Evolutionary conservation across 1,284 basidiomycete genomes (phyloP).

Genomic region (Ceratobasidium sp.): DNA sequence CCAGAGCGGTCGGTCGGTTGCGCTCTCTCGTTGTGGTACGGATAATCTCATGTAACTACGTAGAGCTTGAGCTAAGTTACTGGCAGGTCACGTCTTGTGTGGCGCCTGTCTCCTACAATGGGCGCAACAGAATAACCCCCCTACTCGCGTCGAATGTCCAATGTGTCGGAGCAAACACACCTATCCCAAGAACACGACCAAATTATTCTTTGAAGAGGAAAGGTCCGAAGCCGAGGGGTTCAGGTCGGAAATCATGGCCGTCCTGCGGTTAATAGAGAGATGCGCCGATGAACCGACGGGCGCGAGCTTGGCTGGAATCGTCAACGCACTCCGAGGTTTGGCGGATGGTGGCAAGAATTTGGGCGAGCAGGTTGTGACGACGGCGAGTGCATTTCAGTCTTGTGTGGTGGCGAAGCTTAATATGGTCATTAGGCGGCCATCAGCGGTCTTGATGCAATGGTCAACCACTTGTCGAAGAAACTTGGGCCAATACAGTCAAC

Average conservation of each 20-base stretch:
- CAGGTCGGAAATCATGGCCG: slow-evolving; percentile 18
- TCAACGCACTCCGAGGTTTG: slow-evolving; percentile 3
- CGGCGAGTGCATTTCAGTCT: neutral
- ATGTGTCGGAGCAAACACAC: slow-evolving; percentile 31
- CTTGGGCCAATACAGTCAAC: slow-evolving; percentile 20
- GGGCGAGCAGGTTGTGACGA: slow-evolving; percentile 3
- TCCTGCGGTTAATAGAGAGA: slow-evolving; percentile 4
- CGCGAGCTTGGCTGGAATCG: neutral
- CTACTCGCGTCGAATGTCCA: slow-evolving; percentile 26
- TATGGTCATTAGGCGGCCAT: slow-evolving; percentile 13
- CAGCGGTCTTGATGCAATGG: slow-evolving; percentile 34
- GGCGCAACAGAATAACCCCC: slow-evolving; percentile 20
- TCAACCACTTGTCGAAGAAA: slow-evolving; percentile 33
- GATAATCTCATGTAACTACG: neutral
- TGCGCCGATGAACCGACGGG: slow-evolving; percentile 11
- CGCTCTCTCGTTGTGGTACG: slow-evolving; percentile 27
- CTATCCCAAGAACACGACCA: slow-evolving; percentile 29
- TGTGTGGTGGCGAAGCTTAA: neutral
- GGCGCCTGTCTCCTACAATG: slow-evolving; percentile 29
- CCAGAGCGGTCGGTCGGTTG: slow-evolving; percentile 15
- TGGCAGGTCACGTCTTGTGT: slow-evolving; percentile 25
- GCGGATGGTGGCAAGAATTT: slow-evolving; percentile 21
- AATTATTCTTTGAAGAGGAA: slow-evolving; percentile 36
- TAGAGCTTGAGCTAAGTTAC: neutral
- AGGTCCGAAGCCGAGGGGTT: slow-evolving; percentile 15